These are phyloP conservation scores for Mucor velutinosus DNA, from an alignment of 371 early-diverging fungal species.

Conservation along the genomic window DNA sequence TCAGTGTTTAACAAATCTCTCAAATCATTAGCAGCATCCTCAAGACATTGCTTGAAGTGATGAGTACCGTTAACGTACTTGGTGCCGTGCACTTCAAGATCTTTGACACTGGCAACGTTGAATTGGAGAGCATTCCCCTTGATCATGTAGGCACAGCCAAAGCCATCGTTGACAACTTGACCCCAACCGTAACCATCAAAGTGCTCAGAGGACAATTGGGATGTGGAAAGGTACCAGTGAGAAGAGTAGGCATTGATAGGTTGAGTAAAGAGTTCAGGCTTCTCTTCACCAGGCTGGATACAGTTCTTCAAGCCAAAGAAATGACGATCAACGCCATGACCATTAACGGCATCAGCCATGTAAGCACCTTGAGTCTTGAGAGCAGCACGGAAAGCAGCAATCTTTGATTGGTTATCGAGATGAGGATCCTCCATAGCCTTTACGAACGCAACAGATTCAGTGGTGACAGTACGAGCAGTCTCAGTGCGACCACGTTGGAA, in stretches of 20 bases:
- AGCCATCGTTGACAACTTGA: constrained; percentile 93
- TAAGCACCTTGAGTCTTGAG: constrained; percentile 77
- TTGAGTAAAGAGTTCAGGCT: constrained; percentile 85
- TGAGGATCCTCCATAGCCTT: constrained; percentile 83
- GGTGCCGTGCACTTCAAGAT: constrained; percentile 51
- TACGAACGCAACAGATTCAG: constrained; percentile 84
- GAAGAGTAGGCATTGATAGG: constrained; percentile 76
- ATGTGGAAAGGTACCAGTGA: constrained; percentile 94
- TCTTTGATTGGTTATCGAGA: constrained; percentile 60
- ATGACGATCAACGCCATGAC: constrained; percentile 91
- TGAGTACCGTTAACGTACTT: constrained; percentile 44
- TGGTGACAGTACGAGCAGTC: constrained; percentile 85
- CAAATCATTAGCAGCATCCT: constrained; percentile 75
- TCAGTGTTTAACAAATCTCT: constrained; percentile 62
- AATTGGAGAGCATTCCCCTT: constrained; percentile 82
- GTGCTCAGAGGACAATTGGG: constrained; percentile 88
- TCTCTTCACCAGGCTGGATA: constrained; percentile 70
- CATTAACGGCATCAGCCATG: constrained; percentile 83
- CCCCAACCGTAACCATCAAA: constrained; percentile 96
- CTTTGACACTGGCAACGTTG: constrained; percentile 76
- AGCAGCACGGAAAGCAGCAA: constrained; percentile 73
- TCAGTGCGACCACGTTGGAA: constrained; percentile 95
- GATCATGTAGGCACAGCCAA: constrained; percentile 94
- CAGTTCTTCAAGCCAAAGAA: constrained; percentile 68
- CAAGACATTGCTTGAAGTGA: constrained; percentile 58